phyloP scores from a whole-genome alignment of 371 early-diverging fungal species.

The Phascolomyces articulosus region DNA sequence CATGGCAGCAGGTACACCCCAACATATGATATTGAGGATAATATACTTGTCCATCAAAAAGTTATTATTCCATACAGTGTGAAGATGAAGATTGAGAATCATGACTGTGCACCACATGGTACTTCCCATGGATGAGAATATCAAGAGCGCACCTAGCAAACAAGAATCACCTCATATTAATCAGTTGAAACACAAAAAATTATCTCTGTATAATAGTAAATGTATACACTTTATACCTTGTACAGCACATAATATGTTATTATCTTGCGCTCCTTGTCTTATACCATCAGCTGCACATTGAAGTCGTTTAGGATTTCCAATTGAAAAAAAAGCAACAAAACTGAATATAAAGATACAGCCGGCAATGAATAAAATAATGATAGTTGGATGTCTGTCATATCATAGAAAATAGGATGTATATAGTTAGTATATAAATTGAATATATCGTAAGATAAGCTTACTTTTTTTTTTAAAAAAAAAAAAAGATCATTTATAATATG shows the following conservation, averaged over 20 bases:
- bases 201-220: too few species aligned
- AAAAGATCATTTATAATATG: too few species aligned
- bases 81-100: conserved; percentile 64
- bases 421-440: too few species aligned
- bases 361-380: conserved; percentile 61
- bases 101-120: conserved; percentile 64
- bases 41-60: conserved; percentile 59
- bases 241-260: conserved; percentile 63
- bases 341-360: conserved; percentile 58
- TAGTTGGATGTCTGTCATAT: conserved; percentile 55
- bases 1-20: conserved; percentile 60
- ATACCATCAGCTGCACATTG: conserved; percentile 55
- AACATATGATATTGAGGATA: conserved; percentile 59
- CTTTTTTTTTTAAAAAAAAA: too few species aligned
- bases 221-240: conserved; percentile 46
- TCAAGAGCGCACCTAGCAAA: conserved; percentile 45
- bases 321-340: conserved; percentile 52
- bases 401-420: too few species aligned
- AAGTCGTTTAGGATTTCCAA: conserved; percentile 51
- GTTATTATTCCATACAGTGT: conserved; percentile 68
- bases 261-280: conserved; percentile 52
- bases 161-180: too few species aligned
- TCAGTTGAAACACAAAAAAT: too few species aligned
- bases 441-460: too few species aligned
- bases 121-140: conserved; percentile 60